phyloP scores from a whole-genome alignment of 1,284 basidiomycete genomes.

The Trametes polyzona region DNA sequence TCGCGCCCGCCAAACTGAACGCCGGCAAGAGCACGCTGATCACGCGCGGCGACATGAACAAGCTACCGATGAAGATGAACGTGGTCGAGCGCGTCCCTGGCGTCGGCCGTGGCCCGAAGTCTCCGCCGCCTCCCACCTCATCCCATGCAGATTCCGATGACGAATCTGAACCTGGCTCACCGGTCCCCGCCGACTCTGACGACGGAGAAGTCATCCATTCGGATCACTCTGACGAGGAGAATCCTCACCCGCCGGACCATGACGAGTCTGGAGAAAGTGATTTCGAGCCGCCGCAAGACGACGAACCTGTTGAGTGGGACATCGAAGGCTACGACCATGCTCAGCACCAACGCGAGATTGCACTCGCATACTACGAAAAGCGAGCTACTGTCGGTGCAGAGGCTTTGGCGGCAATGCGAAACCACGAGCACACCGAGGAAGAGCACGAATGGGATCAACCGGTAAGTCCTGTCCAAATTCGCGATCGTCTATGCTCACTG shows the following conservation, averaged over 20 bases:
- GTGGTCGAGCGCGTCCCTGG: slow-evolving; percentile 66
- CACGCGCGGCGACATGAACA: slow-evolving; percentile 41
- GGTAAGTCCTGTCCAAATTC: slow-evolving; percentile 39
- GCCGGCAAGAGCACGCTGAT: slow-evolving; percentile 44
- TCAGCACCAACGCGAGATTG: slow-evolving; percentile 72
- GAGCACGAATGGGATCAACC: slow-evolving; percentile 47
- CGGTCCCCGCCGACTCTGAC: slow-evolving; percentile 48
- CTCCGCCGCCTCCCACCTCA: slow-evolving; percentile 24
- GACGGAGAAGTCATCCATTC: slow-evolving; percentile 44
- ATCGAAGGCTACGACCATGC: slow-evolving; percentile 62
- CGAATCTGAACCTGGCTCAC: slow-evolving; percentile 44
- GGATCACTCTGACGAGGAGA: slow-evolving; percentile 28
- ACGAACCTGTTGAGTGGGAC: slow-evolving; percentile 44
- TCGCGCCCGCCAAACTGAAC: slow-evolving; percentile 51
- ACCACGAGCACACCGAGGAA: slow-evolving; percentile 45
- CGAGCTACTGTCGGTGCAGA: slow-evolving; percentile 58
- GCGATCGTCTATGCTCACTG: slow-evolving; percentile 1
- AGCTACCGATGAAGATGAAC: slow-evolving; percentile 63
- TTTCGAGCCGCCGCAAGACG: slow-evolving; percentile 34
- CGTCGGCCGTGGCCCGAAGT: slow-evolving; percentile 27
- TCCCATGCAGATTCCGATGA: slow-evolving; percentile 50
- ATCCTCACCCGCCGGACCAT: slow-evolving; percentile 8
- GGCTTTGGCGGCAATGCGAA: slow-evolving; percentile 52
- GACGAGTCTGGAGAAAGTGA: slow-evolving; percentile 32
- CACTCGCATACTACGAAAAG: slow-evolving; percentile 70